These are phyloP conservation scores for Alloteropsis semialata DNA, from an alignment of 176 grass and related monocot species.

Conservation along the genomic window DNA sequence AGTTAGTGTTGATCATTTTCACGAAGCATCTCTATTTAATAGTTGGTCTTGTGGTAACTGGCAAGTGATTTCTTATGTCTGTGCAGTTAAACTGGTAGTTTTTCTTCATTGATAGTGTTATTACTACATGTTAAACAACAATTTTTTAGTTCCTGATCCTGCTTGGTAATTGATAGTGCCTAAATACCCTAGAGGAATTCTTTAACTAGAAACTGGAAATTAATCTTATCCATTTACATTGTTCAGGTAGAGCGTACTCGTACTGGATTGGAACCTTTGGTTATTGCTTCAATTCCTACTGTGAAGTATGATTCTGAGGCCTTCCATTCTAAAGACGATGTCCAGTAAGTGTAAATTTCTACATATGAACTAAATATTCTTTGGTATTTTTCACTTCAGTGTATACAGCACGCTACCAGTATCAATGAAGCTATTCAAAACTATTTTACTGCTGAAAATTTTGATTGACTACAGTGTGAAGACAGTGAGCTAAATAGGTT, in stretches of 20 bases:
- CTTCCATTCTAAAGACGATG: conserved; percentile 58
- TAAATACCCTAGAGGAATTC: background rate
- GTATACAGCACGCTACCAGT: background rate
- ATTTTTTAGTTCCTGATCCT: background rate
- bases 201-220: conserved; percentile 9
- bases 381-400: background rate
- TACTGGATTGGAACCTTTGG: conserved; percentile 65
- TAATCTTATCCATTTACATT: background rate
- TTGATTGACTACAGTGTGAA: background rate
- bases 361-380: background rate
- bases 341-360: conserved; percentile 58
- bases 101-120: background rate
- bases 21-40: background rate
- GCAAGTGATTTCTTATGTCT: background rate
- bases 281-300: conserved; percentile 65
- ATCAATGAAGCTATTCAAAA: background rate
- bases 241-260: conserved; percentile 45
- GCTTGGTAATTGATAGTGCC: too few relatives aligned
- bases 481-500: background rate
- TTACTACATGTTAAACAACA: background rate
- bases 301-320: conserved; percentile 52
- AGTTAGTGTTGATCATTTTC: background rate
- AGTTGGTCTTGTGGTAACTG: background rate
- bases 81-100: background rate
- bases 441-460: background rate